Conservation (phyloP, 306 rosid species). For the Dryas alaskensis region DNA sequence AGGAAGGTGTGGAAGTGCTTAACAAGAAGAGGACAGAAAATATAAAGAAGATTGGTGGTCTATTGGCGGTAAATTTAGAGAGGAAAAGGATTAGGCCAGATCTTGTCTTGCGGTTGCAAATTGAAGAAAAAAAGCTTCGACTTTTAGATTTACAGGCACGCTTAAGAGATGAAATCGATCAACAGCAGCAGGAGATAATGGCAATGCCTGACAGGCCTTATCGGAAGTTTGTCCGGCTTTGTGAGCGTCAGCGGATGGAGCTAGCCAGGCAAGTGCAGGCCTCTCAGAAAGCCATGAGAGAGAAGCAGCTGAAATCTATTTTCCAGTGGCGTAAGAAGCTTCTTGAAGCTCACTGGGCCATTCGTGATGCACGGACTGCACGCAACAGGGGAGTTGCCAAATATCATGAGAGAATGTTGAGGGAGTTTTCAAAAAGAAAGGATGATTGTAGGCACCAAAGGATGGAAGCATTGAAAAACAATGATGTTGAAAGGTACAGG, state of each 20-base stretch:
- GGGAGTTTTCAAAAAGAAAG: conserved; percentile 90
- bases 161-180: conserved; percentile 91
- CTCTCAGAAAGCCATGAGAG: conserved; percentile 80
- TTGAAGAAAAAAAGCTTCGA: conserved; percentile 90
- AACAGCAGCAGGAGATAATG: conserved; percentile 97
- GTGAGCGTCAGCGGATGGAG: conserved; percentile 96
- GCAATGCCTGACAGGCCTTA: conserved; percentile 98
- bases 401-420: conserved; percentile 90
- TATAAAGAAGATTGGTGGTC: conserved; percentile 83
- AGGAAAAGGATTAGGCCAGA: conserved; percentile 95
- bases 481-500: conserved; percentile 95
- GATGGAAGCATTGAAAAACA: conserved; percentile 96
- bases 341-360: conserved; percentile 93
- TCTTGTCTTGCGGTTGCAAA: conserved; percentile 85
- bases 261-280: conserved; percentile 90
- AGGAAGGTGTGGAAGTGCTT: conserved; percentile 82
- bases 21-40: conserved; percentile 69
- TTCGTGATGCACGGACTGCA: conserved; percentile 95
- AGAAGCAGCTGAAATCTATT: conserved; percentile 88
- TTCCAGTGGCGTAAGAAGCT: conserved; percentile 97
- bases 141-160: conserved; percentile 87
- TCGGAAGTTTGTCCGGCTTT: conserved; percentile 83
- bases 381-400: conserved; percentile 98
- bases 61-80: conserved; percentile 84
- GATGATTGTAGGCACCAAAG: conserved; percentile 90